Evolutionary conservation across 768 basidiomycete genomes (phyloP).

Genomic region (Lactarius sp.): DNA sequence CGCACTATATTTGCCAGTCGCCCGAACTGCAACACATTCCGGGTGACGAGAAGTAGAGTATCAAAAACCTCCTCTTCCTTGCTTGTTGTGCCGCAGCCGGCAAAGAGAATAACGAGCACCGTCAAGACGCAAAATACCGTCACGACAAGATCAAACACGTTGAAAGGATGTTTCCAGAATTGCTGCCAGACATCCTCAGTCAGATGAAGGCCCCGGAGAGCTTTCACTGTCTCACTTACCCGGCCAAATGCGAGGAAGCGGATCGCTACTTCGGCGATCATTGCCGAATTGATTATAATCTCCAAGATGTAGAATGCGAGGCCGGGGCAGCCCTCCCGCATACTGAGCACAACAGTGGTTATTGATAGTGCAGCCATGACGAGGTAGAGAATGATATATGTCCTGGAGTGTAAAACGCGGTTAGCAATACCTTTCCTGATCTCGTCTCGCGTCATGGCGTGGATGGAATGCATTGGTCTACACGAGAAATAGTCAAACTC

Average conservation of each 20-base stretch:
- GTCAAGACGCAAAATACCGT: constrained; percentile 89
- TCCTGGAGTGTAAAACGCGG: constrained; percentile 81
- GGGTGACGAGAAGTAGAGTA: constrained; percentile 83
- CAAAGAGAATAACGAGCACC: constrained; percentile 80
- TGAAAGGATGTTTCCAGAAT: constrained; percentile 96
- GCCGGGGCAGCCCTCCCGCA: constrained; percentile 81
- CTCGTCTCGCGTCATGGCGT: constrained; percentile 77
- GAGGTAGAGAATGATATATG: constrained; percentile 85
- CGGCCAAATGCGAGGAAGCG: constrained; percentile 90
- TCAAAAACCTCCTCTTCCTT: constrained; percentile 95
- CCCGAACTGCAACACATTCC: constrained; percentile 90
- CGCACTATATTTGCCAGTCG: constrained; percentile 90
- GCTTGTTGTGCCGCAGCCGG: constrained; percentile 75
- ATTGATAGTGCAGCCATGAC: constrained; percentile 84
- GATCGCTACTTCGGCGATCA: constrained; percentile 92
- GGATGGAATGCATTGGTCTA: constrained; percentile 77
- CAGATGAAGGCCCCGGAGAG: neutral
- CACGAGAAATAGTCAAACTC: neutral
- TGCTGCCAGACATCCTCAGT: constrained; percentile 46
- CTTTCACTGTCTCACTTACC: constrained; percentile 47
- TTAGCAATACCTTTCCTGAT: constrained; percentile 84
- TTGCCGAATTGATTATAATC: constrained; percentile 79
- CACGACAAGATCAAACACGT: constrained; percentile 81
- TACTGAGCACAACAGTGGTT: constrained; percentile 78
- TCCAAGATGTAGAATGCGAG: constrained; percentile 87